phyloP scores from a whole-genome alignment of 768 basidiomycete species.

The Macrocybe gigantea region DNA sequence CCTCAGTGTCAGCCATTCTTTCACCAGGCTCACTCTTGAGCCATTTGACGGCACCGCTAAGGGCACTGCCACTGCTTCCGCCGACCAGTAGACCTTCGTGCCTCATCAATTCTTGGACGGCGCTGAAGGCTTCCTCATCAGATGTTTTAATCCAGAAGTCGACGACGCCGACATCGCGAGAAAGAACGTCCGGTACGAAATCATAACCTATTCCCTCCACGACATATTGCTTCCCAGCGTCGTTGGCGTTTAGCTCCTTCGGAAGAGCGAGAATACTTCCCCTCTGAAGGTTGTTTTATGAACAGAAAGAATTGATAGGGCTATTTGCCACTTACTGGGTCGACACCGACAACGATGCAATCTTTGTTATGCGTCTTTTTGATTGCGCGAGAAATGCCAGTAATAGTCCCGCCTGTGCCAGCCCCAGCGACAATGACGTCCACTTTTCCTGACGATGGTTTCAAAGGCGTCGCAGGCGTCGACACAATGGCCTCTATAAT shows the following conservation, averaged over 20 bases:
- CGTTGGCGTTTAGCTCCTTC: constrained; percentile 50
- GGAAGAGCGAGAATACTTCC: constrained; percentile 86
- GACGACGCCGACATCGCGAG: constrained; percentile 51
- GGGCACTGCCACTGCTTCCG: constrained; percentile 85
- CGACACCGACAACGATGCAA: constrained; percentile 77
- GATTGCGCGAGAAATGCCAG: constrained; percentile 77
- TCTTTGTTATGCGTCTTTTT: constrained; percentile 73
- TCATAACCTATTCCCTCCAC: constrained; percentile 99
- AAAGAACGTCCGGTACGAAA: constrained; percentile 84
- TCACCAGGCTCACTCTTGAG: constrained; percentile 66
- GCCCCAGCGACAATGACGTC: constrained; percentile 82
- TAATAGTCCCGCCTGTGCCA: constrained; percentile 93
- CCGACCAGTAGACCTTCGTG: constrained; percentile 88
- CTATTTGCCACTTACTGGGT: constrained; percentile 59
- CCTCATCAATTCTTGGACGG: constrained; percentile 71
- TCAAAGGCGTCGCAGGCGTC: constrained; percentile 51
- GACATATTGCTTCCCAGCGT: constrained; percentile 51
- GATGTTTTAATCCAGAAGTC: constrained; percentile 83
- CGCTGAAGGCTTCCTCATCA: constrained; percentile 76
- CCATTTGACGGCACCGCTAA: constrained; percentile 76
- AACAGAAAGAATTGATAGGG: neutral
- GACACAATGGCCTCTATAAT: constrained; percentile 75
- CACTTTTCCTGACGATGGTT: constrained; percentile 67
- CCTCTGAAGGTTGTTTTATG: constrained; percentile 37
- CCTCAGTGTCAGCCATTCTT: constrained; percentile 55